Evolutionary conservation across 2,329 filamentous ascomycete species (phyloP), one percentile per base, ranked within the genome.

Genomic region (Hypoxylon rubiginosum): DNA sequence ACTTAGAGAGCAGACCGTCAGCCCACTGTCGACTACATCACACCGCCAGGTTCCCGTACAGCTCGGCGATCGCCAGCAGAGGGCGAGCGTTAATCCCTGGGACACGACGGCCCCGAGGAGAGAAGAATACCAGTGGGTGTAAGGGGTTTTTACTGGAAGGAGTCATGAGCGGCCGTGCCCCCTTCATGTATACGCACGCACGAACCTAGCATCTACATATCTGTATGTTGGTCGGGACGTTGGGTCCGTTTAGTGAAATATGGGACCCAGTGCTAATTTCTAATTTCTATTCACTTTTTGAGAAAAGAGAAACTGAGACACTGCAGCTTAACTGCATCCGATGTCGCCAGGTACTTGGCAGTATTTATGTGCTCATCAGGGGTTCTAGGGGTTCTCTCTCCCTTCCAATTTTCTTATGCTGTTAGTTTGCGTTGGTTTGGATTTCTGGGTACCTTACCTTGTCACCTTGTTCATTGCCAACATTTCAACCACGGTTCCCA

Each of bases 141-240:
- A 63, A 11, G 7, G 51, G n/a, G n/a, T n/a, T n/a, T 8, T 49
- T 39, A 28, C 26, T 54, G 58, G 46, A 50, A 51, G 28, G 10
- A n/a, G 36, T 55, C 15, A 50, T 32, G 39, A 51, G 45, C n/a
- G 17, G 26, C 52, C 24, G 39, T n/a, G 57, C 43, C 21, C 13
- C 39, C n/a, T 43, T 43, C n/a, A 56, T 61, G 30, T 58, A 50
- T 57, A 43, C 58, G 43, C 24, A 48, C 19, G 34, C 11, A 56
- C 45, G 60, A 26, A 34, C 48, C 34, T 41, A 11, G 17, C 4
- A 41, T 15, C 7, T 28, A 7, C 7, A 32, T 26, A 45, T 60
- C 54, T 62, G 49, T 57, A 65, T 43, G 46, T 46, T 46, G 55
- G 55, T 41, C 39, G 48, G 53, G 19, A 48, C 50, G 19, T 24